Evolutionary conservation across 1,284 basidiomycete species (phyloP).

Genomic region (Cryptococcus sp.): DNA sequence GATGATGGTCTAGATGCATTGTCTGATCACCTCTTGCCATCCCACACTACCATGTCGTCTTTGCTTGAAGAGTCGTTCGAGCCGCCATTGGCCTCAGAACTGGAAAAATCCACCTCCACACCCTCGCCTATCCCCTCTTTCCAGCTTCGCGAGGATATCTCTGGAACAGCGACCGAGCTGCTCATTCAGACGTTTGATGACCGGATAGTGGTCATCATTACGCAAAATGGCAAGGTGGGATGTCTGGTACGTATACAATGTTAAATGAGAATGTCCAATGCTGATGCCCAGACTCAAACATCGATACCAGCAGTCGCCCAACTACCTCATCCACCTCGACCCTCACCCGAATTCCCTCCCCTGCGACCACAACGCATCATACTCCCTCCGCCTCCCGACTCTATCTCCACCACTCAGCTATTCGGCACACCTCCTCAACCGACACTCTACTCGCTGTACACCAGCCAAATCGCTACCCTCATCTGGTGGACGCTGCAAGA

Average conservation of each 20-base stretch:
- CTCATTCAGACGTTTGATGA: conserved; percentile 72
- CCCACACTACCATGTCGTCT: conserved; percentile 19
- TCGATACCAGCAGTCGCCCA: conserved; percentile 63
- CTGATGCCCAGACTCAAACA: conserved; percentile 64
- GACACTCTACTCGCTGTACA: conserved; percentile 73
- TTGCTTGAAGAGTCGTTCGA: conserved; percentile 30
- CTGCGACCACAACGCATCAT: conserved; percentile 59
- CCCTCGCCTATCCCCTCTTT: conserved; percentile 32
- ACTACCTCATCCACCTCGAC: conserved; percentile 49
- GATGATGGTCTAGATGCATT: not conserved
- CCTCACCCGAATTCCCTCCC: conserved; percentile 42
- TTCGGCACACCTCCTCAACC: conserved; percentile 61
- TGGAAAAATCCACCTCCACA: not conserved
- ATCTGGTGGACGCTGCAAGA: conserved; percentile 59
- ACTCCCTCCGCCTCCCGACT: conserved; percentile 64
- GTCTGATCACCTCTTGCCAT: not conserved
- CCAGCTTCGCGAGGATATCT: conserved; percentile 51
- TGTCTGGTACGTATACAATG: too few species aligned
- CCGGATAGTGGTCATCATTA: conserved; percentile 70
- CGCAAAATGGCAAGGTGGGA: conserved; percentile 79
- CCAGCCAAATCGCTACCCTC: conserved; percentile 76
- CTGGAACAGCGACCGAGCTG: conserved; percentile 63
- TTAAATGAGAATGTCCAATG: not conserved
- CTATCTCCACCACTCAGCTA: conserved; percentile 66
- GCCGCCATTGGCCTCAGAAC: not conserved